A percentile compares a stretch with the other conserved stretches of the same genome.
These are phyloP conservation scores for Magnaporthales sp. DNA, from an alignment of 2,329 filamentous ascomycete genomes.

Conservation along the genomic window DNA sequence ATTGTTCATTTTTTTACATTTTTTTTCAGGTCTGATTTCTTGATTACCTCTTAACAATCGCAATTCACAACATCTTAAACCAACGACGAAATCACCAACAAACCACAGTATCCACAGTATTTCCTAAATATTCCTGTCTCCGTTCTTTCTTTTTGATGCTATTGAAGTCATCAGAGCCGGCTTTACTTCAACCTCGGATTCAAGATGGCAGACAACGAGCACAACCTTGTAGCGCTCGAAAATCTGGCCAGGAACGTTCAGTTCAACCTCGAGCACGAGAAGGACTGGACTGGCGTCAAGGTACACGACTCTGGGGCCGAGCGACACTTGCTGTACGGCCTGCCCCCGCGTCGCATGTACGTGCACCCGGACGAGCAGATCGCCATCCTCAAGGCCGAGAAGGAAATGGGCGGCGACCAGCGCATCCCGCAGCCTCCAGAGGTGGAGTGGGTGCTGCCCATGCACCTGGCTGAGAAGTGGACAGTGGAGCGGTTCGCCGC, in stretches of 20 bases:
- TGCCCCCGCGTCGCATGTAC: constrained; percentile 67
- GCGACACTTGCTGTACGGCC: constrained; percentile 60
- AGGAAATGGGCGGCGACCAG: constrained; percentile 34
- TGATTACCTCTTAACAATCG: neutral
- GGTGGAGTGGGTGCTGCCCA: constrained; percentile 69
- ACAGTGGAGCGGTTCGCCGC: constrained; percentile 55
- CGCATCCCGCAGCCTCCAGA: constrained; percentile 43
- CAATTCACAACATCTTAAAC: neutral
- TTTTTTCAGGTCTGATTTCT: neutral
- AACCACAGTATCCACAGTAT: neutral
- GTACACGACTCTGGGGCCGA: constrained; percentile 34
- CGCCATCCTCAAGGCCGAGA: constrained; percentile 55
- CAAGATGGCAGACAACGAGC: constrained; percentile 7
- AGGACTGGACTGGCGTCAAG: constrained; percentile 60
- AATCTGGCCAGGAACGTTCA: constrained; percentile 51
- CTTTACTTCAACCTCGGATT: neutral
- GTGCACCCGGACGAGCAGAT: constrained; percentile 78
- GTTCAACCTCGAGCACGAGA: constrained; percentile 66
- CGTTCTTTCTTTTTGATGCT: neutral
- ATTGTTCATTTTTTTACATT: neutral
- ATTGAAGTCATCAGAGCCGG: neutral
- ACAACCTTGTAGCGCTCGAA: constrained; percentile 12
- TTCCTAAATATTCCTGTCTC: neutral
- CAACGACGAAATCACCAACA: neutral
- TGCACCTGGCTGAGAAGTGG: constrained; percentile 66